Evolutionary conservation across 345 rosid species (phyloP).

Genomic region (Fremontodendron californicum): DNA sequence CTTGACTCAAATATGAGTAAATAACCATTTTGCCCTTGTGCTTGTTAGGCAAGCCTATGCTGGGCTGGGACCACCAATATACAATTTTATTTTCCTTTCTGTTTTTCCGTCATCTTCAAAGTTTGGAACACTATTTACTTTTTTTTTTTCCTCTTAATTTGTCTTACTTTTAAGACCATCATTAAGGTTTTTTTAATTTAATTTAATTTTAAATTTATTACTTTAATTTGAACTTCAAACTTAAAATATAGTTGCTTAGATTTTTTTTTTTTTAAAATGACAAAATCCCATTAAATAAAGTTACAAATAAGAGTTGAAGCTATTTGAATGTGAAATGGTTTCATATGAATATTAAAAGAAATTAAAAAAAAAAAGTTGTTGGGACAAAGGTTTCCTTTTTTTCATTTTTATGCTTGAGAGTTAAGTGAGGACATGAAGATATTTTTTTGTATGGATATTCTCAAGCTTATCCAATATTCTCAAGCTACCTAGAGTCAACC

Average conservation of each 20-base stretch:
- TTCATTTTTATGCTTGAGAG: neutral
- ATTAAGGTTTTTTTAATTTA: neutral
- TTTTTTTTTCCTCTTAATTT: neutral
- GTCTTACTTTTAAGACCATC: neutral
- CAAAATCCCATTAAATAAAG: neutral
- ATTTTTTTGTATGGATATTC: neutral
- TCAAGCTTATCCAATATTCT: neutral
- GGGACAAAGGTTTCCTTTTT: too few relatives aligned
- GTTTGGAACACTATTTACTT: neutral
- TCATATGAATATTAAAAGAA: too few relatives aligned
- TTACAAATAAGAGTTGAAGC: neutral
- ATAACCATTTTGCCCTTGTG: constrained; percentile 6
- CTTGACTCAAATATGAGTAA: neutral
- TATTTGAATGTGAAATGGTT: neutral
- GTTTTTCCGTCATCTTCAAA: neutral
- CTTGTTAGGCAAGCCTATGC: too few relatives aligned
- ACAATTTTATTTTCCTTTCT: neutral
- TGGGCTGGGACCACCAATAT: too few relatives aligned
- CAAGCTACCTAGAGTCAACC: neutral
- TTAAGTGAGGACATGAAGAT: neutral
- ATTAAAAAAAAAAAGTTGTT: too few relatives aligned
- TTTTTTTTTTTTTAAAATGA: too few relatives aligned
- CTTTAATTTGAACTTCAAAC: neutral
- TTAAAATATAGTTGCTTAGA: neutral
- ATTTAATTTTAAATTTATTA: too few relatives aligned